A percentile compares a stretch with the other conserved stretches of the same genome.
phyloP scores from a whole-genome alignment of 2,329 filamentous ascomycete genomes.

The Apiospora phragmitis region DNA sequence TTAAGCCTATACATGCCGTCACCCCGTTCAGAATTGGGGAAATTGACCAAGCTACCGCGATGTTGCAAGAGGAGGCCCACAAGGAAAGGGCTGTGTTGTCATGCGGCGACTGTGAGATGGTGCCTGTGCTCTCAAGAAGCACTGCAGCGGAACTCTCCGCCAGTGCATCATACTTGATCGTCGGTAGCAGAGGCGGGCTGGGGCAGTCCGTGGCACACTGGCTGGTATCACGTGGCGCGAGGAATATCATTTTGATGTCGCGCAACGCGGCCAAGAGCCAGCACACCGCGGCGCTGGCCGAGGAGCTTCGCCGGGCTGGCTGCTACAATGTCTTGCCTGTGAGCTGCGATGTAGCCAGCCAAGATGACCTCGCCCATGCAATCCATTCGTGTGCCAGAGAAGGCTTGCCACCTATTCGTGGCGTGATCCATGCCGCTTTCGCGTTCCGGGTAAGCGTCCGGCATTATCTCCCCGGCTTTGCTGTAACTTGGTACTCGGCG shows the following conservation, averaged over 20 bases:
- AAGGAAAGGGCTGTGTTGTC: too few relatives aligned
- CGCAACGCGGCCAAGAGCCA: slow-evolving; percentile 18
- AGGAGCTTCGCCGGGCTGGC: slow-evolving; percentile 7
- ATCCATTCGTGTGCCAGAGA: background rate
- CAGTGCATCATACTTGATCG: slow-evolving; percentile 29
- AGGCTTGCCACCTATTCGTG: too few relatives aligned
- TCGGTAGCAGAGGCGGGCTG: slow-evolving; percentile 33
- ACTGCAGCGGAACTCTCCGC: slow-evolving; percentile 9
- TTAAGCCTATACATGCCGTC: too few relatives aligned
- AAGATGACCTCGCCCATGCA: background rate
- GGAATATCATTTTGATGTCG: slow-evolving; percentile 30
- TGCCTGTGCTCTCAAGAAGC: slow-evolving; percentile 13
- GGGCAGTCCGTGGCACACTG: slow-evolving; percentile 25
- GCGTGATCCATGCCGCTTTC: too few relatives aligned
- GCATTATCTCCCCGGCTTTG: background rate
- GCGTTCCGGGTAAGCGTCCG: too few relatives aligned
- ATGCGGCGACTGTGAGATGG: too few relatives aligned
- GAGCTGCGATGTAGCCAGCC: slow-evolving; percentile 19
- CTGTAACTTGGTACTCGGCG: background rate
- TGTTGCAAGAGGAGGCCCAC: too few relatives aligned
- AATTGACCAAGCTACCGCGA: too few relatives aligned
- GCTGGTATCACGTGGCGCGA: slow-evolving; percentile 28
- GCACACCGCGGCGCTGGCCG: background rate
- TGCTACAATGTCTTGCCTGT: background rate
- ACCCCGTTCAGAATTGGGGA: too few relatives aligned